Percentiles rank a stretch among this genome's conserved stretches.
These are phyloP conservation scores for Cymbidium sinense DNA, from an alignment of 106 monocot species.

Conservation along the genomic window DNA sequence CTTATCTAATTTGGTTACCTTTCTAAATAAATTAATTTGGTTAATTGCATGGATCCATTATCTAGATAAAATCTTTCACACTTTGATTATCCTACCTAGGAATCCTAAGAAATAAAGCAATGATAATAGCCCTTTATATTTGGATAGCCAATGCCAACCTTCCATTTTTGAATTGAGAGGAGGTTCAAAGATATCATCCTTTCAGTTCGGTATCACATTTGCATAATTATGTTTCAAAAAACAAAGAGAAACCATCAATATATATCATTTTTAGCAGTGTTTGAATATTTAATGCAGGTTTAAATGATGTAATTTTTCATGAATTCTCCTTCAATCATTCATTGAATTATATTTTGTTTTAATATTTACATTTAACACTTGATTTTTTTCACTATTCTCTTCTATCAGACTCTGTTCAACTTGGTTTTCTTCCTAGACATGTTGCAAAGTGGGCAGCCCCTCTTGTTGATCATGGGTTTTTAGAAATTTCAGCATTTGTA, in stretches of 20 bases:
- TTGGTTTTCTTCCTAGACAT: conserved; percentile 80
- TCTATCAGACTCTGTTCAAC: conserved; percentile 27
- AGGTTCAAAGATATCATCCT: background rate
- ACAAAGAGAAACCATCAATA: background rate
- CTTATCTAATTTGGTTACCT: background rate
- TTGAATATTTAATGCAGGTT: background rate
- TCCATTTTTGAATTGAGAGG: background rate
- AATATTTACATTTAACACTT: background rate
- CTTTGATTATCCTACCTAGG: background rate
- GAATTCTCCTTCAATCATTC: background rate
- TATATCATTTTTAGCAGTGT: background rate
- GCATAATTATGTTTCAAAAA: background rate
- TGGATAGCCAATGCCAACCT: background rate
- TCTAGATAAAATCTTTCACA: background rate
- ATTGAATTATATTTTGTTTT: background rate
- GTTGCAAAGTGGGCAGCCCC: conserved; percentile 84
- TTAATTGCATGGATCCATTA: background rate
- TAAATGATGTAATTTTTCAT: background rate
- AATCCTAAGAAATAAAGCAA: background rate
- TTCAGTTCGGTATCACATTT: background rate
- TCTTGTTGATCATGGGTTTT: conserved; percentile 54
- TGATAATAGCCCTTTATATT: background rate
- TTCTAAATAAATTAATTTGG: background rate
- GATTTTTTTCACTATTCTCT: background rate
- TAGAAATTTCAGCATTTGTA: conserved; percentile 68